Evolutionary conservation across 768 basidiomycete genomes (phyloP).

Genomic region (Agaricus blazei): DNA sequence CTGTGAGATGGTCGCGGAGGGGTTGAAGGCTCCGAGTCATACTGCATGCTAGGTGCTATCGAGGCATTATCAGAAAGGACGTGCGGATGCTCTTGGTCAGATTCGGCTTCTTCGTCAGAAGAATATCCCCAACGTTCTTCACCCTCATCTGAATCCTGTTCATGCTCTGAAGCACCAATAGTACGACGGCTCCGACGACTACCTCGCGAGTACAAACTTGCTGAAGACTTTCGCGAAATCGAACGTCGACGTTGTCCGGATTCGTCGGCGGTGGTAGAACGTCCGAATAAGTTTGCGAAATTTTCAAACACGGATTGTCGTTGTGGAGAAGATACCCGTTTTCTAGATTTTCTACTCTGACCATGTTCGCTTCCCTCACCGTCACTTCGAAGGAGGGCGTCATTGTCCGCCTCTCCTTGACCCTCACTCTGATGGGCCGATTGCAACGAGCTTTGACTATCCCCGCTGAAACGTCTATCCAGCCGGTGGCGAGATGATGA

Average conservation of each 20-base stretch:
- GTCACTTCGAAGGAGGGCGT: constrained; percentile 18
- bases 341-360: constrained; percentile 17
- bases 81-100: constrained; percentile 34
- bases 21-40: constrained; percentile 67
- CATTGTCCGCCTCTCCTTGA: constrained; percentile 23
- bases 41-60: constrained; percentile 58
- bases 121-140: constrained; percentile 90
- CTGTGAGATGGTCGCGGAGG: constrained; percentile 40
- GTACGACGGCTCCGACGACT: constrained; percentile 52
- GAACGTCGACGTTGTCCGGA: constrained; percentile 45
- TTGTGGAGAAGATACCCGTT: constrained; percentile 30
- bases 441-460: constrained; percentile 38
- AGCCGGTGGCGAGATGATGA: constrained; percentile 25
- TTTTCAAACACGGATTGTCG: constrained; percentile 56
- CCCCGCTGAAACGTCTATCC: constrained; percentile 41
- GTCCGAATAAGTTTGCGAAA: constrained; percentile 62
- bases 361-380: constrained; percentile 19
- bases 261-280: constrained; percentile 34
- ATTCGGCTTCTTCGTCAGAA: constrained; percentile 70
- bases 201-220: constrained; percentile 42
- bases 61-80: constrained; percentile 37
- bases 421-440: constrained; percentile 32
- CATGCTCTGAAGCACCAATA: constrained; percentile 56
- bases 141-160: constrained; percentile 48
- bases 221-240: constrained; percentile 52